phyloP scores from a whole-genome alignment of 2,329 filamentous ascomycete species.

The Emericellopsis cladophorae region DNA sequence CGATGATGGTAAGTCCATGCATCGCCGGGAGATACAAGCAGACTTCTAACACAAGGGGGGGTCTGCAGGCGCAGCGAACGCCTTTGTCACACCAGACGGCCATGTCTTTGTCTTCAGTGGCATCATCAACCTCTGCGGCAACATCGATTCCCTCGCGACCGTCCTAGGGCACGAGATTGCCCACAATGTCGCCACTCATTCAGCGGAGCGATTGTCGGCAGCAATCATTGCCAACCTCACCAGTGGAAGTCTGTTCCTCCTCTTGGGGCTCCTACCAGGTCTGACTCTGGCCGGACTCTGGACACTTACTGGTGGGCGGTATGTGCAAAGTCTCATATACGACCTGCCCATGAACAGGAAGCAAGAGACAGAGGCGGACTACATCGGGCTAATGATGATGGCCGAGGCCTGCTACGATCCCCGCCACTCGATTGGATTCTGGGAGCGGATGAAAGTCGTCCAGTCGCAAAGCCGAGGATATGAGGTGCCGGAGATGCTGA shows the following conservation, averaged over 20 bases:
- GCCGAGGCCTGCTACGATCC: constrained; percentile 68
- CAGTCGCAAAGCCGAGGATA: constrained; percentile 21
- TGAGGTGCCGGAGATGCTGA: constrained; percentile 57
- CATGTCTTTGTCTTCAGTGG: constrained; percentile 73
- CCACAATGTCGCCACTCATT: constrained; percentile 59
- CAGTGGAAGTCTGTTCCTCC: constrained; percentile 33
- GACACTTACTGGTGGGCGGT: constrained; percentile 28
- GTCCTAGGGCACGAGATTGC: constrained; percentile 73
- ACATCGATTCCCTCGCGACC: constrained; percentile 58
- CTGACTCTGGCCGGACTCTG: constrained; percentile 23
- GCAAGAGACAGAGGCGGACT: constrained; percentile 70
- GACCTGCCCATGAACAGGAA: constrained; percentile 53
- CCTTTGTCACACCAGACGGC: constrained; percentile 66
- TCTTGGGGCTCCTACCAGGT: constrained; percentile 30
- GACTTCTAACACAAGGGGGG: constrained; percentile 1
- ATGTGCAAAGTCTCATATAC: constrained; percentile 50
- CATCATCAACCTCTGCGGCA: constrained; percentile 53
- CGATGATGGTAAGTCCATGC: constrained; percentile 30
- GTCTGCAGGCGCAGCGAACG: constrained; percentile 44
- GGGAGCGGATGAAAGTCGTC: constrained; percentile 47
- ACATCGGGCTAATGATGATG: constrained; percentile 76
- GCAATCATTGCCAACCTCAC: constrained; percentile 39
- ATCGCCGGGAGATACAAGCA: not conserved
- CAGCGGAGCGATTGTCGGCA: constrained; percentile 48
- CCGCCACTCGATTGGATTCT: constrained; percentile 51